These are phyloP conservation scores for Knufia fluminis DNA, from an alignment of 2,329 filamentous ascomycete species.

Conservation along the genomic window DNA sequence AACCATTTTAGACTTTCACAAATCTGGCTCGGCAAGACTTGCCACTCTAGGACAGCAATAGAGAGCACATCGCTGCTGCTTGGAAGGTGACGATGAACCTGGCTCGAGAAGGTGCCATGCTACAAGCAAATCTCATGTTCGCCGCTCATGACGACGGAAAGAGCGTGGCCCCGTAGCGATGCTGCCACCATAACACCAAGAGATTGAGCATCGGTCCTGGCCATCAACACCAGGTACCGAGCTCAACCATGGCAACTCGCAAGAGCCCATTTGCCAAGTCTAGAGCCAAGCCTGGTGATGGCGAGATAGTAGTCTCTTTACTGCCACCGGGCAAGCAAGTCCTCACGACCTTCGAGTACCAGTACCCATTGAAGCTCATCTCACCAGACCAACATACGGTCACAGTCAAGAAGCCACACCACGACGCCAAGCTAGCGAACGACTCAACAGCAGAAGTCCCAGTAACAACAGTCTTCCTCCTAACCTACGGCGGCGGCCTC, in stretches of 20 bases:
- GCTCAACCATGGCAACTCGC: slow-evolving; percentile 18
- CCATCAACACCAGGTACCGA: not conserved
- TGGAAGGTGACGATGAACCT: too few relatives aligned
- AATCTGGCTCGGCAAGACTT: too few relatives aligned
- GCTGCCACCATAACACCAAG: slow-evolving; percentile 1
- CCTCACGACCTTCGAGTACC: slow-evolving; percentile 68
- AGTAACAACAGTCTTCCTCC: slow-evolving; percentile 58
- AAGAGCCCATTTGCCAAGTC: slow-evolving; percentile 68
- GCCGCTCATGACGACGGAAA: too few relatives aligned
- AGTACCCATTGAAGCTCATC: slow-evolving; percentile 91
- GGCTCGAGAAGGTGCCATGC: too few relatives aligned
- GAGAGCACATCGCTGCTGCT: too few relatives aligned
- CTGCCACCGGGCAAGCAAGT: slow-evolving; percentile 63
- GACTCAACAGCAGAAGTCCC: slow-evolving; percentile 43
- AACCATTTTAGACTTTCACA: too few relatives aligned
- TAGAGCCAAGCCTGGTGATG: slow-evolving; percentile 65
- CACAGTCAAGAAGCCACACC: slow-evolving; percentile 28
- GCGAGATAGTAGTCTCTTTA: slow-evolving; percentile 62
- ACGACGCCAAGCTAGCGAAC: slow-evolving; percentile 44
- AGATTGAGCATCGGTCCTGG: slow-evolving; percentile 3
- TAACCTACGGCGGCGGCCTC: slow-evolving; percentile 90
- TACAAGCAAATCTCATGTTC: too few relatives aligned
- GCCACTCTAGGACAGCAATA: too few relatives aligned
- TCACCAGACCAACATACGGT: slow-evolving; percentile 53
- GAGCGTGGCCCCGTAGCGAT: not conserved